phyloP scores from a whole-genome alignment of 2,329 filamentous ascomycete genomes.

The Aspergillus cejpii region DNA sequence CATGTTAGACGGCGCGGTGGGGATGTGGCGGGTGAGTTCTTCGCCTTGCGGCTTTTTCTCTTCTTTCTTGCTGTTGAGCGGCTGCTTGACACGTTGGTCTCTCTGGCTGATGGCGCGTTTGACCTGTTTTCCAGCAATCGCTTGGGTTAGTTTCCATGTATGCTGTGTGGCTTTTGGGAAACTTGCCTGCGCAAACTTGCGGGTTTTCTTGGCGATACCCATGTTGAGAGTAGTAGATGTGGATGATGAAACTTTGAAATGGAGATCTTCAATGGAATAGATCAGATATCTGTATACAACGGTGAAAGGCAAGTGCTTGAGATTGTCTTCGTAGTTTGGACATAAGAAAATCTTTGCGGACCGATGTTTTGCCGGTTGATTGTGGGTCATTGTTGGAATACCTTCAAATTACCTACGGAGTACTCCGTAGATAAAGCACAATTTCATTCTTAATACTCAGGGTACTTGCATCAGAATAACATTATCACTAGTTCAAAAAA shows the following conservation, averaged over 20 bases:
- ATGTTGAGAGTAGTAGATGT: conserved; percentile 44
- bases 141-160: conserved; percentile 15
- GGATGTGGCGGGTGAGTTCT: conserved; percentile 14
- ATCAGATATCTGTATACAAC: no score
- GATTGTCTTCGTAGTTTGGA: no score
- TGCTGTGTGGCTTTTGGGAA: conserved; percentile 51
- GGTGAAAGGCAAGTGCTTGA: no score
- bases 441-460: no score
- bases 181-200: conserved; percentile 85
- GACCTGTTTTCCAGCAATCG: conserved; percentile 7
- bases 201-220: conserved; percentile 83
- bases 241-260: background rate
- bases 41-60: conserved; percentile 14
- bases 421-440: no score
- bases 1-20: conserved; percentile 63
- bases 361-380: background rate
- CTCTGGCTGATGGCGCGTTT: conserved; percentile 19
- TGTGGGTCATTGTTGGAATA: background rate
- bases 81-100: conserved; percentile 19
- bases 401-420: no score
- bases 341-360: background rate
- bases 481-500: no score
- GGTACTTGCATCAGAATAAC: no score
- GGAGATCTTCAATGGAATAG: no score
- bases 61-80: conserved; percentile 5